phyloP scores from a whole-genome alignment of 495 filamentous ascomycete species.

The Lasiosphaeria miniovina region DNA sequence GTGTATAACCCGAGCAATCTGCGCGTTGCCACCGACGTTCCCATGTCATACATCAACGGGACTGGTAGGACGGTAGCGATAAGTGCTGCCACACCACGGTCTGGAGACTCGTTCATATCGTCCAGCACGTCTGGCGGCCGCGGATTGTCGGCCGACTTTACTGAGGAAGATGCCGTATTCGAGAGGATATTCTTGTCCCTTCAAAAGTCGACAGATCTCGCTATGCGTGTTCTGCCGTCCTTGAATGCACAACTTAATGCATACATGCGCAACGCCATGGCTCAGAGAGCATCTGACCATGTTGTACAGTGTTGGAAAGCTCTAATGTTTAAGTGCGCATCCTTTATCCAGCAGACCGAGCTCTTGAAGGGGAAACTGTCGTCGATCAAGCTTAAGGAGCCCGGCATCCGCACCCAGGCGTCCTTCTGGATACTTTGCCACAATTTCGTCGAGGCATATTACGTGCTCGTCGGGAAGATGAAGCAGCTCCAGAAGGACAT shows the following conservation, averaged over 20 bases:
- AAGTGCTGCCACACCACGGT: slow-evolving; percentile 65
- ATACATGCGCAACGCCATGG: slow-evolving; percentile 42
- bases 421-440: slow-evolving; percentile 83
- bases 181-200: slow-evolving; percentile 76
- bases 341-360: slow-evolving; percentile 64
- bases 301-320: slow-evolving; percentile 64
- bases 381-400: slow-evolving; percentile 81
- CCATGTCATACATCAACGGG: slow-evolving; percentile 40
- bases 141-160: slow-evolving; percentile 53
- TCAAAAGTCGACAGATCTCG: slow-evolving; percentile 61
- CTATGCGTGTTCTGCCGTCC: slow-evolving; percentile 62
- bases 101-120: slow-evolving; percentile 71
- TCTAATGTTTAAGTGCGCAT: slow-evolving; percentile 62
- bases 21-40: slow-evolving; percentile 49
- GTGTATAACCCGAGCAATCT: slow-evolving; percentile 58
- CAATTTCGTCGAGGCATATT: slow-evolving; percentile 71
- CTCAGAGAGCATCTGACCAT: slow-evolving; percentile 43
- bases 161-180: slow-evolving; percentile 73
- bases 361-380: slow-evolving; percentile 66
- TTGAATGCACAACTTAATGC: slow-evolving; percentile 61
- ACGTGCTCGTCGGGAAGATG: slow-evolving; percentile 67
- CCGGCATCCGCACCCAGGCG: slow-evolving; percentile 67
- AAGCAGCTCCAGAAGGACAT: slow-evolving; percentile 61
- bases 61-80: slow-evolving; percentile 46
- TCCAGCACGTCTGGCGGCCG: slow-evolving; percentile 45